Evolutionary conservation across 1,139 yeast species (phyloP), one percentile per base, ranked within the genome.

Genomic region (Scheffersomyces lignicola): DNA sequence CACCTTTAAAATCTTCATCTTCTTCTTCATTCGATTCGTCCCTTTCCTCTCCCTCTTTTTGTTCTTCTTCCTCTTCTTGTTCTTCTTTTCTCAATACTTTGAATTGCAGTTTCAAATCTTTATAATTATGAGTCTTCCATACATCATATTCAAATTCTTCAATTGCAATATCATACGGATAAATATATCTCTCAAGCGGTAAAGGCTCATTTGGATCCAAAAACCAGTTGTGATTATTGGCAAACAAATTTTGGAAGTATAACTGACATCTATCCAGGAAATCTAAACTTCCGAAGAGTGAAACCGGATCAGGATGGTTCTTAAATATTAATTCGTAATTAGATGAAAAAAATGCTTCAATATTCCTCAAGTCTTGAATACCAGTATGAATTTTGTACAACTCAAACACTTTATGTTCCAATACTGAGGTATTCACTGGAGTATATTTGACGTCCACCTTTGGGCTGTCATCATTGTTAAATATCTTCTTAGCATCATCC

Each of bases 241-340:
- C 35, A 39, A 45, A 58, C 22, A 58, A 43, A 17, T 44, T 56
- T 22, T 45, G 45, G 46, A 58, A 58, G 31, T 56, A 58, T 30
- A 58, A 47, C 35, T 57, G 61, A 44, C 63, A 56, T 29, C 60
- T 35, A 17, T 51, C 39, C 5, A 42, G 45, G 25, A 55, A 52
- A 16, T 31, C 27, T 8, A 28, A 2, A 9, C 11, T 27, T 5
- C n/a, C 6, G 6, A 26, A 7, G n/a, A 24, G 7, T 7, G 12
- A 9, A 20, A 9, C 11, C 6, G 6, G 39, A 13, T 33, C 37
- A 36, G 55, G 61, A 21, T 48, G 41, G 4, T 39, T 23, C 6
- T 23, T 9, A 9, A 23, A 23, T 6, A 23, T 6, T 11, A 14
- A 6, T 23, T 23, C 26, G 13, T 23, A 23, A 23, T 23, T 23